Percentiles rank a stretch among this genome's conserved stretches.
phyloP scores from a whole-genome alignment of 371 early-diverging fungal species.

The Lichtheimia corymbifera region DNA sequence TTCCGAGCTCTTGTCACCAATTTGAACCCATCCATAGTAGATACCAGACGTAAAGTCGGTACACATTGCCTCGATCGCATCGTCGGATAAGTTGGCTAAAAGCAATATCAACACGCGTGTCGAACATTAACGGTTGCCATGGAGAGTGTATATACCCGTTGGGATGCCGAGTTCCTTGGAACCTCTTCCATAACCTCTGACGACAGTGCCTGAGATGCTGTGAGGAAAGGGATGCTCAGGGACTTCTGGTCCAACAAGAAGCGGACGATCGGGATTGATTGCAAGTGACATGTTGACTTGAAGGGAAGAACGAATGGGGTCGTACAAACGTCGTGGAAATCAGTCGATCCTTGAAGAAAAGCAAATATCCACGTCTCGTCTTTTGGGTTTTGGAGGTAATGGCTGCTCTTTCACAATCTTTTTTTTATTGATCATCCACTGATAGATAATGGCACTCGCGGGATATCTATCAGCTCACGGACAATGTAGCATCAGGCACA shows the following conservation, averaged over 20 bases:
- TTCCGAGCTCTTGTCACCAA: slow-evolving; percentile 45
- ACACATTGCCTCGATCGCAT: slow-evolving; percentile 68
- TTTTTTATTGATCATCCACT: neutral
- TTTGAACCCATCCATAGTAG: slow-evolving; percentile 93
- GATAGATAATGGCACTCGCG: no score
- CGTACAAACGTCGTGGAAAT: no score
- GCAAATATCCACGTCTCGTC: no score
- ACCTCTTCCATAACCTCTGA: slow-evolving; percentile 93
- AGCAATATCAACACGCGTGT: neutral
- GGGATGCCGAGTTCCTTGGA: slow-evolving; percentile 96
- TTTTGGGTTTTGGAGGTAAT: no score
- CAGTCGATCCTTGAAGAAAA: no score
- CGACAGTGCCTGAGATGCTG: slow-evolving; percentile 76
- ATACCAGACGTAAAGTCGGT: slow-evolving; percentile 80
- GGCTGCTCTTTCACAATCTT: neutral
- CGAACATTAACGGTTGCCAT: neutral
- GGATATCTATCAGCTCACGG: no score
- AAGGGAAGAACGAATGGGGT: no score
- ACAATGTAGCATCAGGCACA: no score
- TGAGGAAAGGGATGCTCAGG: slow-evolving; percentile 71
- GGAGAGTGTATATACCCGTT: slow-evolving; percentile 69
- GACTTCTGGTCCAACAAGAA: slow-evolving; percentile 58
- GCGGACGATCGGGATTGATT: slow-evolving; percentile 55
- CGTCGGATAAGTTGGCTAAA: slow-evolving; percentile 88
- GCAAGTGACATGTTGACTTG: neutral